Evolutionary conservation across 2,329 filamentous ascomycete species (phyloP).

Genomic region (Talaromyces atroroseus): DNA sequence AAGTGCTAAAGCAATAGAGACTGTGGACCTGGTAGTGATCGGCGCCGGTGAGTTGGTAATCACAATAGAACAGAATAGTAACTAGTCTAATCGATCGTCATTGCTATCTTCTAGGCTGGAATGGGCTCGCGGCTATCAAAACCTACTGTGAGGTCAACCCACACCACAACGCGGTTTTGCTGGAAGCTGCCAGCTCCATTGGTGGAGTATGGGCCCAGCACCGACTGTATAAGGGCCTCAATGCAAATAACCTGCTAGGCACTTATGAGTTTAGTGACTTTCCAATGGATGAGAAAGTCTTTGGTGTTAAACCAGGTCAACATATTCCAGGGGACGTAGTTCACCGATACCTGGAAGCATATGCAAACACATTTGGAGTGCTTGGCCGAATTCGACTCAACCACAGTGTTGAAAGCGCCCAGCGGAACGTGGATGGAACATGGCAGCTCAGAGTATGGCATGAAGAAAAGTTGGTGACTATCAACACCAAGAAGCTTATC

Average conservation of each 20-base stretch:
- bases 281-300: conserved; percentile 57
- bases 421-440: conserved; percentile 24
- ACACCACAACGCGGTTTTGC: conserved; percentile 49
- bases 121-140: conserved; percentile 58
- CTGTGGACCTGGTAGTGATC: background rate
- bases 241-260: conserved; percentile 68
- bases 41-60: background rate
- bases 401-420: background rate
- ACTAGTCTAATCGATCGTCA: background rate
- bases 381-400: conserved; percentile 37
- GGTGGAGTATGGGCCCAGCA: conserved; percentile 68
- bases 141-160: conserved; percentile 57
- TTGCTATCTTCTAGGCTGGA: conserved; percentile 37
- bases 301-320: conserved; percentile 45
- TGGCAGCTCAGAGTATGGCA: conserved; percentile 30
- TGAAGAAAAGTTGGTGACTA: conserved; percentile 12
- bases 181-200: conserved; percentile 53
- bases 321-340: conserved; percentile 56
- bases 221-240: conserved; percentile 61
- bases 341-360: conserved; percentile 54
- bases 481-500: conserved; percentile 47
- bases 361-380: conserved; percentile 50
- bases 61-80: background rate
- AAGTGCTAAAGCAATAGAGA: background rate
- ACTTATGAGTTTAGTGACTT: conserved; percentile 71